Percentiles rank a stretch among this genome's conserved stretches.
phyloP scores from a whole-genome alignment of 495 filamentous ascomycete species.

The Platismatia glauca region DNA sequence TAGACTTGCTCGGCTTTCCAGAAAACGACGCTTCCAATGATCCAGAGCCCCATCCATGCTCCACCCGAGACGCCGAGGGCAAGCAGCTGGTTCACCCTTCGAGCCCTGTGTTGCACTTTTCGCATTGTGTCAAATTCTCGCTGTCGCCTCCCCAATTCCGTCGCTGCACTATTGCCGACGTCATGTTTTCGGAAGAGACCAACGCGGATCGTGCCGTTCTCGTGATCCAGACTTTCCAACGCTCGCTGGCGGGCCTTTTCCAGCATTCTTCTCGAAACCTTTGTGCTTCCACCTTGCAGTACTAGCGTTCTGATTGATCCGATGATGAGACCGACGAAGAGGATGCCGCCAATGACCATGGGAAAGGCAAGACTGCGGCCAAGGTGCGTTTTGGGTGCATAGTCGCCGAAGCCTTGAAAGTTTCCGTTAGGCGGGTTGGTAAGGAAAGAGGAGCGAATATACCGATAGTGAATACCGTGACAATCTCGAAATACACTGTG shows the following conservation, averaged over 20 bases:
- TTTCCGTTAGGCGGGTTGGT: neutral
- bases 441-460: neutral
- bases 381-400: slow-evolving; percentile 2
- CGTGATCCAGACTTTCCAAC: neutral
- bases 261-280: neutral
- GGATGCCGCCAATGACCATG: neutral
- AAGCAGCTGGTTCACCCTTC: neutral
- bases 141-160: neutral
- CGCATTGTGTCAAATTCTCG: neutral
- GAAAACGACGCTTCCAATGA: neutral
- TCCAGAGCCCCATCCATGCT: neutral
- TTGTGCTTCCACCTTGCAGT: neutral
- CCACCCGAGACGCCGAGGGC: neutral
- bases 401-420: neutral
- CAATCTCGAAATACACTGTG: neutral
- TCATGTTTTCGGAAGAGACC: neutral
- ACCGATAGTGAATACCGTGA: neutral
- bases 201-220: neutral
- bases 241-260: slow-evolving; percentile 2
- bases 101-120: neutral
- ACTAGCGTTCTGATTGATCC: neutral
- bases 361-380: neutral
- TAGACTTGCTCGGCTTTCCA: neutral
- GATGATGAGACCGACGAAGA: neutral
- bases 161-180: neutral